Evolutionary conservation across 202 grass and related monocot genomes (phyloP), one percentile per base, ranked within the genome.

Genomic region (Panicum hallii): DNA sequence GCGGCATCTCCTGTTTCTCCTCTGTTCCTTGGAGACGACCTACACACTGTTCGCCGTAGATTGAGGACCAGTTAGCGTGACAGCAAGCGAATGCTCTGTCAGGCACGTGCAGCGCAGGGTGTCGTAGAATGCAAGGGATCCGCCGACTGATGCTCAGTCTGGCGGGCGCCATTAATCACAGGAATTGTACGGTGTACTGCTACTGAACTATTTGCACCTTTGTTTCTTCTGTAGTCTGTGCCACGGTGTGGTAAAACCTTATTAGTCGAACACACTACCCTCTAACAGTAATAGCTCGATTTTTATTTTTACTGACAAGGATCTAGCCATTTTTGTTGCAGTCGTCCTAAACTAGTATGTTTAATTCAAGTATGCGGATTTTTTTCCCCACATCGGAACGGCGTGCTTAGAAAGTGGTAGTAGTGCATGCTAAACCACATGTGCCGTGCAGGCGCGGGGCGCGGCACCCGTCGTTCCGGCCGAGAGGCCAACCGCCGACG

Each of bases 401-500:
- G 26, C 26, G 26, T 1, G 26, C 26, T 0, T 26, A 26, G 26
- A 26, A 26, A 26, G 26, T 38, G 5, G 36, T 38, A 38, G 36
- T 38, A 38, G 36, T 3, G 36, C 36, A 38, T 38, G 36, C 36
- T 38, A 4, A 38, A 38, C 36, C 22, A 26, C 57, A 61, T 26
- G 67, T 7, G 67, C 43, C 67, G 42, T 71, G 68, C 68, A 71
- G 68, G 12, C n/a, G 10, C 20, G 3, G 41, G 66, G 19, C 20
- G 40, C 19, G 14, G 69, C 26, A 52, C 7, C 70, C 14, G 14
- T 50, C 13, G 70, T 10, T 32, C 45, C 70, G 68, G 46, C 70
- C 70, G 45, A 72, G 47, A 13, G 69, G 7, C 70, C 70, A 73
- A 73, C 70, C 23, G 47, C 70, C 70, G 26, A 72, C 70, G 70